A percentile compares a stretch with the other conserved stretches of the same genome.
These are phyloP conservation scores for Cryomyces minteri DNA, from an alignment of 495 filamentous ascomycete species.

Conservation along the genomic window DNA sequence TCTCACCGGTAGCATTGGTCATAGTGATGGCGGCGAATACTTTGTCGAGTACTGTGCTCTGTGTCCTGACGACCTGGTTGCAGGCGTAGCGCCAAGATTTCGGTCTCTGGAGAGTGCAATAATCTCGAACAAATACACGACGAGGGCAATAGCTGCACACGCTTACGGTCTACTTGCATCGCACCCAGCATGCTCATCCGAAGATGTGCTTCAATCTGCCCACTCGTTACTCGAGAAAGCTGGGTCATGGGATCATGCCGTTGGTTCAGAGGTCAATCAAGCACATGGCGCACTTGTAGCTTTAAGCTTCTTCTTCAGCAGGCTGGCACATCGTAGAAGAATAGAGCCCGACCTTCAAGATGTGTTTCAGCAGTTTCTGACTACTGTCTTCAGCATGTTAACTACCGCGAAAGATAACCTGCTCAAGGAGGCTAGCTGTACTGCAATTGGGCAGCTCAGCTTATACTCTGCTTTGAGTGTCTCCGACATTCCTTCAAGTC, in stretches of 20 bases:
- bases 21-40: slow-evolving; percentile 35
- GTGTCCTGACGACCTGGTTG: slow-evolving; percentile 32
- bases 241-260: slow-evolving; percentile 32
- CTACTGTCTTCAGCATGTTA: slow-evolving; percentile 27
- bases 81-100: slow-evolving; percentile 8
- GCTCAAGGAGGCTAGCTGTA: slow-evolving; percentile 39
- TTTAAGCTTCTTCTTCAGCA: slow-evolving; percentile 40
- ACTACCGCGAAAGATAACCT: slow-evolving; percentile 32
- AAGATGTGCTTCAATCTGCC: slow-evolving; percentile 22
- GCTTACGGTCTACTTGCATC: slow-evolving; percentile 65
- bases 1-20: slow-evolving; percentile 19
- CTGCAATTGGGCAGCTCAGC: slow-evolving; percentile 57
- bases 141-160: slow-evolving; percentile 43
- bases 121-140: slow-evolving; percentile 46
- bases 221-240: slow-evolving; percentile 22
- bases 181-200: slow-evolving; percentile 29
- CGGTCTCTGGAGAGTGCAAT: slow-evolving; percentile 25
- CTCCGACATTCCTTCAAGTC: slow-evolving; percentile 19
- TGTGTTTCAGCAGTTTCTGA: slow-evolving; percentile 13
- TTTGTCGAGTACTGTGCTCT: slow-evolving; percentile 54
- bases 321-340: slow-evolving; percentile 30
- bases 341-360: slow-evolving; percentile 16
- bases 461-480: slow-evolving; percentile 39
- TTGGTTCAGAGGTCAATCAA: slow-evolving; percentile 40
- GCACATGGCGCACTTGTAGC: slow-evolving; percentile 41